Percentiles rank a stretch among this genome's conserved stretches.
Conservation (phyloP, 2,329 filamentous ascomycete species). For the Aspergillus sp. region DNA sequence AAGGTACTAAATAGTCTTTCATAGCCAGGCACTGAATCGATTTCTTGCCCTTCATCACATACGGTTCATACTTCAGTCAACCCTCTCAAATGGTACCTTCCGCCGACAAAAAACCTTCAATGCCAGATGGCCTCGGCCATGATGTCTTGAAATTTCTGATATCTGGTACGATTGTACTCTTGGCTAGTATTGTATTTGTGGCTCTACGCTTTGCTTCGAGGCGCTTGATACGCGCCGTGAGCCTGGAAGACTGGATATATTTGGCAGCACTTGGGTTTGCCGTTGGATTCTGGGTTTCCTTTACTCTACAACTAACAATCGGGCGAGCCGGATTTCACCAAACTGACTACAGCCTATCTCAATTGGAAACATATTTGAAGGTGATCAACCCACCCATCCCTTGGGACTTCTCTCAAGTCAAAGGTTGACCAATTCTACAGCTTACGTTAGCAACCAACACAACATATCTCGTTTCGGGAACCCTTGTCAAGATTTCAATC, state of each 20-base stretch:
- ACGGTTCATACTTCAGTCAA: too few relatives aligned
- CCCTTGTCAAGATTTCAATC: neutral
- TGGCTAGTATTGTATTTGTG: neutral
- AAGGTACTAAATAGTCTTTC: too few relatives aligned
- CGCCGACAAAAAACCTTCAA: neutral
- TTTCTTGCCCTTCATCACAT: too few relatives aligned
- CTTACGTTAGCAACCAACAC: neutral
- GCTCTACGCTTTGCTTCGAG: neutral
- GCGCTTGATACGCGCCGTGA: neutral
- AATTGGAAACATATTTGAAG: neutral
- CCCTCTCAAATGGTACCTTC: too few relatives aligned
- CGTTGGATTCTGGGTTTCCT: neutral
- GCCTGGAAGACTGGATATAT: neutral
- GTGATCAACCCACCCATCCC: neutral
- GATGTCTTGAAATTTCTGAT: neutral
- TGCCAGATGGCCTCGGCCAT: neutral
- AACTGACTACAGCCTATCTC: neutral
- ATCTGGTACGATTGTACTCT: fast-evolving
- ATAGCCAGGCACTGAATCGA: too few relatives aligned
- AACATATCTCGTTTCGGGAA: neutral
- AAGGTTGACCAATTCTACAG: neutral
- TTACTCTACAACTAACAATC: neutral
- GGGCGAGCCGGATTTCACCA: neutral
- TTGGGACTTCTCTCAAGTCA: neutral
- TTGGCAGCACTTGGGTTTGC: neutral